Conservation (phyloP, 108 stramenopile genomes). For the Aurantiochytrium sp. region DNA sequence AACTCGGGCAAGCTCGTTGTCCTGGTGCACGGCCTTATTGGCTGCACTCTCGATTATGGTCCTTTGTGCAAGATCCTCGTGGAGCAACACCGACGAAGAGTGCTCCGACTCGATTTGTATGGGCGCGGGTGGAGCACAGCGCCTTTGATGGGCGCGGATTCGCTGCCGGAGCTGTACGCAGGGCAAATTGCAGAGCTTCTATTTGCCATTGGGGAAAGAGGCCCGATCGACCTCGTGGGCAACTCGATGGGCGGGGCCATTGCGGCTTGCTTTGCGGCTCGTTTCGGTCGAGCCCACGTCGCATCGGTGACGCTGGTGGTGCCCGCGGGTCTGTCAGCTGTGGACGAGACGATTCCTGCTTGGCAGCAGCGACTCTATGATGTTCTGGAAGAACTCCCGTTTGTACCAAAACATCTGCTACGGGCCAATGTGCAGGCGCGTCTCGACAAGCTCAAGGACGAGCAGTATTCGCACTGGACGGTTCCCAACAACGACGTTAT, state of each 20-base stretch:
- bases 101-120: background rate
- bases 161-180: background rate
- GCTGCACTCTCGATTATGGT: background rate
- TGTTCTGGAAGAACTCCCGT: background rate
- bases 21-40: background rate
- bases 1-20: background rate
- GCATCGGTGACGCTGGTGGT: background rate
- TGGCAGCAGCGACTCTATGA: background rate
- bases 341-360: background rate
- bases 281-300: background rate
- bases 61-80: background rate
- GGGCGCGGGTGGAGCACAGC: background rate
- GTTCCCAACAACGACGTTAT: background rate
- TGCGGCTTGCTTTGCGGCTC: background rate
- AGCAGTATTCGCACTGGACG: background rate
- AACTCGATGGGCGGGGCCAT: background rate
- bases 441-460: background rate
- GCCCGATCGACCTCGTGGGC: background rate
- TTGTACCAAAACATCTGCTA: background rate
- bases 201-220: background rate
- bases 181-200: background rate
- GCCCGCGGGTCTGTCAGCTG: background rate
- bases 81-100: background rate
- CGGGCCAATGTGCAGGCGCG: background rate
- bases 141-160: background rate